These are phyloP conservation scores for Ampelocalamus luodianensis DNA, from an alignment of 176 grass and related monocot species.

Conservation along the genomic window DNA sequence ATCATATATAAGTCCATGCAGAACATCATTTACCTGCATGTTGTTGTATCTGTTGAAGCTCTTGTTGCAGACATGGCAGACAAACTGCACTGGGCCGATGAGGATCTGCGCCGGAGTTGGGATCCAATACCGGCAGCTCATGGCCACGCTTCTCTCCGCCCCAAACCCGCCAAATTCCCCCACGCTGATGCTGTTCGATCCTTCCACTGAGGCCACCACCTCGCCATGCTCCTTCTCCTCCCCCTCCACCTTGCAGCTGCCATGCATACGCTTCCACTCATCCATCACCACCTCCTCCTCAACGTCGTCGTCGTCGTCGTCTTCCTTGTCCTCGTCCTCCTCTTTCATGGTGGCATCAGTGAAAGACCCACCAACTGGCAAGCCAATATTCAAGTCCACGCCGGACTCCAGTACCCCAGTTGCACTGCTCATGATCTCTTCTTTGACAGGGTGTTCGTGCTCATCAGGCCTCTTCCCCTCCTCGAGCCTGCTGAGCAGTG, in stretches of 20 bases:
- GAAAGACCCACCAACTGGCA: slow-evolving; percentile 43
- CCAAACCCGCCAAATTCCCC: slow-evolving; percentile 16
- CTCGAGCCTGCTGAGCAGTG: slow-evolving; percentile 78
- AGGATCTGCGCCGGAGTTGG: slow-evolving; percentile 87
- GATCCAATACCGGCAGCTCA: slow-evolving; percentile 68
- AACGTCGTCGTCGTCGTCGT: slow-evolving; percentile 24
- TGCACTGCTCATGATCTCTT: slow-evolving; percentile 31
- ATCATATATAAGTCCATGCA: neutral
- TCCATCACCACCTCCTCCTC: slow-evolving; percentile 39
- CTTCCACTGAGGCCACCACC: slow-evolving; percentile 27
- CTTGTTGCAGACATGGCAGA: slow-evolving; percentile 89
- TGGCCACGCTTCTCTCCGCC: slow-evolving; percentile 4
- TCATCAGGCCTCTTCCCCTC: slow-evolving; percentile 25
- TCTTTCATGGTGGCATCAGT: slow-evolving; percentile 19
- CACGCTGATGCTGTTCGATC: slow-evolving; percentile 7
- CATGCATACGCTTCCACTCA: slow-evolving; percentile 13
- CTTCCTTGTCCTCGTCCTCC: slow-evolving; percentile 33
- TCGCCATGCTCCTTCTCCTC: slow-evolving; percentile 26
- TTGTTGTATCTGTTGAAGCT: slow-evolving; percentile 96
- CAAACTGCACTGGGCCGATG: slow-evolving; percentile 77
- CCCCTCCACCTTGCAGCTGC: slow-evolving; percentile 35
- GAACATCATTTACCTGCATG: slow-evolving; percentile 69
- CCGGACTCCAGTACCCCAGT: neutral
- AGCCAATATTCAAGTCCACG: slow-evolving; percentile 73
- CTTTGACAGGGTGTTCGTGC: slow-evolving; percentile 35